Conservation (phyloP, 768 basidiomycete species). For the Myochromella boudieri region DNA sequence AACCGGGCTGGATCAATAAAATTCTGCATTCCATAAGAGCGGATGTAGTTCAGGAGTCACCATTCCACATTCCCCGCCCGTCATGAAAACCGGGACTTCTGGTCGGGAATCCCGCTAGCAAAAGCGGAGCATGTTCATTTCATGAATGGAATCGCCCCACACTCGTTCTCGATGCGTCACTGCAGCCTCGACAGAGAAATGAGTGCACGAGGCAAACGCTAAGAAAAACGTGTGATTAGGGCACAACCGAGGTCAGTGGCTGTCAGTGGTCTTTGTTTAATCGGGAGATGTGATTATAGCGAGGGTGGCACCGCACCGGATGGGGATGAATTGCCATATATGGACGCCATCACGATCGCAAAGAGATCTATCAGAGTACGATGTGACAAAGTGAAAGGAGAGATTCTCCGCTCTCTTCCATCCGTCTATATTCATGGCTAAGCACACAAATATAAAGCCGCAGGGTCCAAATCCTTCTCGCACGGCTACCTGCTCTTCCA, state of each 20-base stretch:
- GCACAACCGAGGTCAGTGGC: too few species aligned
- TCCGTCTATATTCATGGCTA: slow-evolving; percentile 21
- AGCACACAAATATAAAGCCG: slow-evolving; percentile 19
- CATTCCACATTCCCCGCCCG: not conserved
- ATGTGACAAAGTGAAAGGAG: slow-evolving; percentile 23
- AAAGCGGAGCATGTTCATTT: not conserved
- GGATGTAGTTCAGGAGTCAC: not conserved
- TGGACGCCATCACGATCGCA: slow-evolving; percentile 7
- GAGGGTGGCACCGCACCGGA: slow-evolving; percentile 20
- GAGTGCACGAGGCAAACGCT: too few species aligned
- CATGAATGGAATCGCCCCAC: too few species aligned
- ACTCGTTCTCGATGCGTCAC: too few species aligned
- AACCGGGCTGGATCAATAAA: not conserved
- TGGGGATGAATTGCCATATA: slow-evolving; percentile 10
- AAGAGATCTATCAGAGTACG: slow-evolving; percentile 16
- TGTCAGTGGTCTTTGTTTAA: too few species aligned
- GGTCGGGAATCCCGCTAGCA: not conserved
- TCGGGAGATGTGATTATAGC: slow-evolving; percentile 27
- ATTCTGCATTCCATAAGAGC: not conserved
- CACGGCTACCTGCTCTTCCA: not conserved
- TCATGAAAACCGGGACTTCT: not conserved
- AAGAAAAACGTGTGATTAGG: too few species aligned
- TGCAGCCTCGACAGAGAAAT: too few species aligned
- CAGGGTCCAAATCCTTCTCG: not conserved
- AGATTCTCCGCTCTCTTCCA: slow-evolving; percentile 14